Conservation (phyloP, 2,329 filamentous ascomycete genomes). For the Fusarium secorum region DNA sequence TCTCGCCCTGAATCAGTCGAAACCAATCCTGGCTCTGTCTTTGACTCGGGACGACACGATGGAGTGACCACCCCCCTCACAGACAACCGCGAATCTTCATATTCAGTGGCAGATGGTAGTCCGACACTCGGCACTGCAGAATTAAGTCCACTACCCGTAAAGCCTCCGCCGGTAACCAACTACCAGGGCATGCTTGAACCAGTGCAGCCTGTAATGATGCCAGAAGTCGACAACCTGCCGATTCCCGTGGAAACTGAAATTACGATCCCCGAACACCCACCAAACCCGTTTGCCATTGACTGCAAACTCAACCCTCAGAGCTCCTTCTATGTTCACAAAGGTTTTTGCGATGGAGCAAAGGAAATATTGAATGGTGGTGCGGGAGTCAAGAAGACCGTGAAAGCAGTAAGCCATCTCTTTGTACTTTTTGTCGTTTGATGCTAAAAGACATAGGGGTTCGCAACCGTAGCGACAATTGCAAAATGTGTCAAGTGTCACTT, state of each 20-base stretch:
- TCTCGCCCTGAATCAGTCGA: constrained; percentile 41
- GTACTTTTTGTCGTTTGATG: neutral
- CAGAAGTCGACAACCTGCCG: constrained; percentile 37
- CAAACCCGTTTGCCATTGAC: constrained; percentile 42
- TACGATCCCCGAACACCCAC: constrained; percentile 11
- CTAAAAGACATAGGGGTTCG: constrained; percentile 49
- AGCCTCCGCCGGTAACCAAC: constrained; percentile 18
- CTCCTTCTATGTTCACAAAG: constrained; percentile 62
- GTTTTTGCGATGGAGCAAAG: constrained; percentile 64
- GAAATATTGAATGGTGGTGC: constrained; percentile 57
- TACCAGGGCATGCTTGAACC: constrained; percentile 25
- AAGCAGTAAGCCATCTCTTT: constrained; percentile 50
- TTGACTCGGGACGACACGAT: constrained; percentile 33
- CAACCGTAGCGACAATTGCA: constrained; percentile 53
- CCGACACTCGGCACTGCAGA: constrained; percentile 38
- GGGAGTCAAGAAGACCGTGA: constrained; percentile 60
- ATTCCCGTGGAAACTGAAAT: constrained; percentile 39
- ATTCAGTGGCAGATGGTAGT: constrained; percentile 35
- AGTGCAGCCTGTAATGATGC: neutral
- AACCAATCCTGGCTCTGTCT: constrained; percentile 38
- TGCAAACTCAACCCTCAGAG: constrained; percentile 55
- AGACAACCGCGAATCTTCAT: constrained; percentile 32
- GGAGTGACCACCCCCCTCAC: constrained; percentile 33
- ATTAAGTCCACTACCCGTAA: constrained; percentile 30
- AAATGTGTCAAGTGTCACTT: constrained; percentile 62